These are phyloP conservation scores for Phaeosphaeriaceae sp. DNA, from an alignment of 2,329 filamentous ascomycete genomes.

Conservation along the genomic window DNA sequence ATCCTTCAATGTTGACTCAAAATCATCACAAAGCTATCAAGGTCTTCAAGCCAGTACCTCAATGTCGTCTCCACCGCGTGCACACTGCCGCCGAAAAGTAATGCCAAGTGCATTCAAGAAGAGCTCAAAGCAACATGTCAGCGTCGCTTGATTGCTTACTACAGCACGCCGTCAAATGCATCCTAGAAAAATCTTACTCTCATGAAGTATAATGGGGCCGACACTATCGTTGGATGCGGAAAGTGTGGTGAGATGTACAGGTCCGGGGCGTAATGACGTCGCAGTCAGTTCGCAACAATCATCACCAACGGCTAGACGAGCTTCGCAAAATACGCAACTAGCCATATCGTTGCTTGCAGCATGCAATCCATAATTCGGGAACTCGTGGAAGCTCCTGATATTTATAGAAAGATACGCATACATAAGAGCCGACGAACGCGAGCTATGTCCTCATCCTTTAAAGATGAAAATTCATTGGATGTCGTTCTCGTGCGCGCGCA, in stretches of 20 bases:
- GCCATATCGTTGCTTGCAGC: not conserved
- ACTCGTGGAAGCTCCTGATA: too few relatives aligned
- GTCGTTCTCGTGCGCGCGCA: too few relatives aligned
- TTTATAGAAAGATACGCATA: too few relatives aligned
- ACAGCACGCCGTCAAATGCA: not conserved
- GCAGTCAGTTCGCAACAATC: not conserved
- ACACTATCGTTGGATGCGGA: not conserved
- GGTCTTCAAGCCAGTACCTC: not conserved
- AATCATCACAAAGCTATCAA: not conserved
- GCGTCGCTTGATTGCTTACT: not conserved
- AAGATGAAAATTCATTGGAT: too few relatives aligned
- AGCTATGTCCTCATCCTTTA: too few relatives aligned
- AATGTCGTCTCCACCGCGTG: not conserved
- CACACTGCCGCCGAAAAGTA: not conserved
- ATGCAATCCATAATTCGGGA: too few relatives aligned
- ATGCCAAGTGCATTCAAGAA: not conserved
- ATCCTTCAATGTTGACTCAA: too few relatives aligned
- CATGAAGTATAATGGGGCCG: not conserved
- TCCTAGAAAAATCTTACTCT: not conserved
- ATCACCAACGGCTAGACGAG: not conserved
- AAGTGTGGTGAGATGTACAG: not conserved
- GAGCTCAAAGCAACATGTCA: not conserved
- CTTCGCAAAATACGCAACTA: not conserved
- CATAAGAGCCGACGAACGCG: too few relatives aligned
- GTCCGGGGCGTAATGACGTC: not conserved